Conservation (phyloP, 768 basidiomycete species). For the Clavulina sp. region DNA sequence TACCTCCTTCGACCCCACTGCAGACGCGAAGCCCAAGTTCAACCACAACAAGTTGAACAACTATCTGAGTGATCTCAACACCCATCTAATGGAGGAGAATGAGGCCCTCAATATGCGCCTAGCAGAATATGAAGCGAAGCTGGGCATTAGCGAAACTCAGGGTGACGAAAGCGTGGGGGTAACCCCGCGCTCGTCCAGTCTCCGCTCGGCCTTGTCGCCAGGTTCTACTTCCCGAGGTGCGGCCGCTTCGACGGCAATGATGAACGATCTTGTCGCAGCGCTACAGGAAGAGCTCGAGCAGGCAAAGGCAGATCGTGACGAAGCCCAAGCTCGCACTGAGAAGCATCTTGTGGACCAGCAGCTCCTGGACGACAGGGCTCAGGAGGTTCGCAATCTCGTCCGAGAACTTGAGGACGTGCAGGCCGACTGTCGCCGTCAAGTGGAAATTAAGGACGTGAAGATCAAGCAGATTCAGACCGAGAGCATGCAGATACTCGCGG, state of each 20-base stretch:
- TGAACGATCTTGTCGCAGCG: background rate
- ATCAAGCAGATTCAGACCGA: background rate
- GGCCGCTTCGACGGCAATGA: no score
- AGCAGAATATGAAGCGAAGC: background rate
- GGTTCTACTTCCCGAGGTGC: background rate
- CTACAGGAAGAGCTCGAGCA: slow-evolving; percentile 4
- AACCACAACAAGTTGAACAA: slow-evolving; percentile 73
- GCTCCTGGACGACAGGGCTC: slow-evolving; percentile 21
- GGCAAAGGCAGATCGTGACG: slow-evolving; percentile 23
- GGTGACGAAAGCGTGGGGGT: background rate
- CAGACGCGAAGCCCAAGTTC: slow-evolving; percentile 33
- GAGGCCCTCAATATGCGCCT: slow-evolving; percentile 41
- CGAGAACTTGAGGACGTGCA: background rate
- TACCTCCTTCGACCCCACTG: slow-evolving; percentile 73
- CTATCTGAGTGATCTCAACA: slow-evolving; percentile 74
- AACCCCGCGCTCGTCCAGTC: background rate
- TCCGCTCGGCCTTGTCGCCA: background rate
- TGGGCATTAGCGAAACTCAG: background rate
- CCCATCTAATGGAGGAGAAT: slow-evolving; percentile 73
- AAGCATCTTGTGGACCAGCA: slow-evolving; percentile 52
- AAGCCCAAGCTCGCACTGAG: slow-evolving; percentile 28
- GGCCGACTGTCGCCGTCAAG: background rate
- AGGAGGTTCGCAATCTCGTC: slow-evolving; percentile 18
- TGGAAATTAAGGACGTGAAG: background rate
- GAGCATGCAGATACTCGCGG: slow-evolving; percentile 1